Conservation (phyloP, 2,329 filamentous ascomycete species). For the Cordyceps javanica region DNA sequence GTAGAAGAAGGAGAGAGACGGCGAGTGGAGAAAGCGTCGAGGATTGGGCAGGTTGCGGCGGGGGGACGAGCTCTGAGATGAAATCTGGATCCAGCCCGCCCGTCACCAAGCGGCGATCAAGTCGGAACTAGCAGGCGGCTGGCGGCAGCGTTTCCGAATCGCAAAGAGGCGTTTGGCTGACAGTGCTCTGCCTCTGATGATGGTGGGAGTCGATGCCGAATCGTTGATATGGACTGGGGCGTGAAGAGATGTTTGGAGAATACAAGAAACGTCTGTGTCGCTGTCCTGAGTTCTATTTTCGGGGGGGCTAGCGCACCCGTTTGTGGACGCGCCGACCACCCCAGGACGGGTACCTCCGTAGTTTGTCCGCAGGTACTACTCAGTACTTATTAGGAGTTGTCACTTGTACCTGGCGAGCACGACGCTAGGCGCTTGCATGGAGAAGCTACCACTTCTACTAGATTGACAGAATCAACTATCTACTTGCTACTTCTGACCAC, state of each 20-base stretch:
- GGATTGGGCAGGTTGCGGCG: not conserved
- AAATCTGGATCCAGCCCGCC: not conserved
- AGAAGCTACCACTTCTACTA: too few species aligned
- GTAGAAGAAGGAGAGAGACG: not conserved
- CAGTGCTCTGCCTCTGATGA: not conserved
- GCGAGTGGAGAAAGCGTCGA: not conserved
- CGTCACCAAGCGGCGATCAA: slow-evolving; percentile 3
- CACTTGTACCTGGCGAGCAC: too few species aligned
- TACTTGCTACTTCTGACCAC: too few species aligned
- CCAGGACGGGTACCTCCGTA: too few species aligned
- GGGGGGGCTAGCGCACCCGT: too few species aligned
- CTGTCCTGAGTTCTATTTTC: not conserved
- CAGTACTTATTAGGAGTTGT: too few species aligned
- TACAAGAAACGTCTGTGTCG: too few species aligned
- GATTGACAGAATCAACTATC: too few species aligned
- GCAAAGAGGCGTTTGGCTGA: not conserved
- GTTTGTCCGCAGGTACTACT: too few species aligned
- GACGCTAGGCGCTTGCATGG: too few species aligned
- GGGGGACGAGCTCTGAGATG: not conserved
- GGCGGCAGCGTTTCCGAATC: not conserved
- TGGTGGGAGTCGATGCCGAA: not conserved
- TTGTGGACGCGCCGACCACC: too few species aligned
- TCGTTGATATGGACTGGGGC: not conserved
- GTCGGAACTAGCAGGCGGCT: not conserved
- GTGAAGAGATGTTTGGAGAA: not conserved